Conservation (phyloP, 2,329 filamentous ascomycete genomes). For the Fusarium continuum region DNA sequence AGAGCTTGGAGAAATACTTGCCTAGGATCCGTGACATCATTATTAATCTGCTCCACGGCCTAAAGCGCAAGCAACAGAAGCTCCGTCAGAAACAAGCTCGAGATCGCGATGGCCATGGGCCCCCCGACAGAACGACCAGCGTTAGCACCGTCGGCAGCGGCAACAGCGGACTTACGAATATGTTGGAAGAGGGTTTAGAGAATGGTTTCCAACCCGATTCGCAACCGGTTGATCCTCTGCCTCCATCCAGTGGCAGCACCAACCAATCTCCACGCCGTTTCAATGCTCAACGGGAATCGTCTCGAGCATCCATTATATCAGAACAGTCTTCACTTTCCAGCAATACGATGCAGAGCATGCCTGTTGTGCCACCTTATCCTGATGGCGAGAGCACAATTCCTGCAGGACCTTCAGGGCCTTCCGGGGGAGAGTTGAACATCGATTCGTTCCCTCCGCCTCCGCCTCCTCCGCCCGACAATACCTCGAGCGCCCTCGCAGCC, state of each 20-base stretch:
- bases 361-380: conserved; percentile 77
- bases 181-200: conserved; percentile 69
- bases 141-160: conserved; percentile 66
- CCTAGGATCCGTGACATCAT: conserved; percentile 98
- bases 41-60: conserved; percentile 92
- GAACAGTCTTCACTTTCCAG: conserved; percentile 77
- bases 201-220: conserved; percentile 58
- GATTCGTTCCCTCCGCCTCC: conserved; percentile 78
- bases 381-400: conserved; percentile 64
- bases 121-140: conserved; percentile 64
- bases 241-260: conserved; percentile 36
- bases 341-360: conserved; percentile 77
- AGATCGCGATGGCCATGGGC: conserved; percentile 59
- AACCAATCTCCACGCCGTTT: conserved; percentile 60
- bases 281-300: conserved; percentile 60
- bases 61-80: conserved; percentile 97
- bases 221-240: conserved; percentile 45
- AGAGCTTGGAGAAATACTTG: conserved; percentile 92
- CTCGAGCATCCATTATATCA: conserved; percentile 59
- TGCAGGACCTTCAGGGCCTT: conserved; percentile 52
- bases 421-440: conserved; percentile 60
- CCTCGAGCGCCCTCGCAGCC: conserved; percentile 89
- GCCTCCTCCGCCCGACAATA: conserved; percentile 72
- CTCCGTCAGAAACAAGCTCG: conserved; percentile 71
- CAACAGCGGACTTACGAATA: conserved; percentile 63